Evolutionary conservation across 495 filamentous ascomycete species (phyloP).

Genomic region (Hypoxylon subgilvum): DNA sequence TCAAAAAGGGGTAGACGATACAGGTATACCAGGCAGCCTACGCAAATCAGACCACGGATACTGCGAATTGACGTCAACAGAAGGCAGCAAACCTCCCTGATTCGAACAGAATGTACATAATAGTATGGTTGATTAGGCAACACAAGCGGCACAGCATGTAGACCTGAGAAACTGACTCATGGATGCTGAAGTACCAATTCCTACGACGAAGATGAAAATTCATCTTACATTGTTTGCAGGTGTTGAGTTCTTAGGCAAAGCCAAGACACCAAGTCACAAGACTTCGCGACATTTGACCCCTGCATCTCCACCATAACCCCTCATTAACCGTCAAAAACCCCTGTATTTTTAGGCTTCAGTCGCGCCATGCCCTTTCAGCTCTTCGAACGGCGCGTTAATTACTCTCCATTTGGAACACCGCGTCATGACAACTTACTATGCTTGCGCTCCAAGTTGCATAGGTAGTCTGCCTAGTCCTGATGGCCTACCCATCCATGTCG

Average conservation of each 20-base stretch:
- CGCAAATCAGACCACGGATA: no score
- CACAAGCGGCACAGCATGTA: not conserved
- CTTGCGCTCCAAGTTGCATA: not conserved
- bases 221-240: not conserved
- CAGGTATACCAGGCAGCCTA: no score
- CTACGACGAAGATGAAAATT: conserved; percentile 5
- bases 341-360: conserved; percentile 32
- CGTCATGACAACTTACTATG: not conserved
- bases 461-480: conserved; percentile 26
- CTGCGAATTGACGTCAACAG: conserved; percentile 5
- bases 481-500: not conserved
- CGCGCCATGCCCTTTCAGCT: conserved; percentile 24
- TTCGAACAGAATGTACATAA: no score
- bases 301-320: conserved; percentile 2
- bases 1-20: no score
- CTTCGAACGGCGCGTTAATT: conserved; percentile 6
- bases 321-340: not conserved
- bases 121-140: not conserved
- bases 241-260: not conserved
- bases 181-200: not conserved
- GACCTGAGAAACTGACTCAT: conserved; percentile 9
- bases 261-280: conserved; percentile 27
- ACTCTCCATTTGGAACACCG: no score
- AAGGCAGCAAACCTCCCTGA: conserved; percentile 4
- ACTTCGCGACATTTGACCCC: conserved; percentile 26